phyloP scores from a whole-genome alignment of 2,329 filamentous ascomycete genomes.

The Cordyceps militaris region DNA sequence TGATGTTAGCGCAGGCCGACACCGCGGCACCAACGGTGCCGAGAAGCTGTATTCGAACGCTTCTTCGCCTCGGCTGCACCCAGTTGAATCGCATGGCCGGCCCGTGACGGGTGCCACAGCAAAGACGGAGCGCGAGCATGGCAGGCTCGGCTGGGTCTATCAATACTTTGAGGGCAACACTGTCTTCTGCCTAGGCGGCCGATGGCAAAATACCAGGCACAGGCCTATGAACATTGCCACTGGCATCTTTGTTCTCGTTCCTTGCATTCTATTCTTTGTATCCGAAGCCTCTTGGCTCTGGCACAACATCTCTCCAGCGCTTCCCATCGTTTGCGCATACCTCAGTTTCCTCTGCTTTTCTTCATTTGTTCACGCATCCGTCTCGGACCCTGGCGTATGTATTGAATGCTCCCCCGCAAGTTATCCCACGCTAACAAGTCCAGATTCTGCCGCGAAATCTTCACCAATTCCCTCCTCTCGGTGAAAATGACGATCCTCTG shows the following conservation, averaged over 20 bases:
- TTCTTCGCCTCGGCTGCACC: constrained; percentile 61
- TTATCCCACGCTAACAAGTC: constrained; percentile 3
- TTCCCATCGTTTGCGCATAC: constrained; percentile 87
- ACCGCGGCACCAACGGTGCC: constrained; percentile 57
- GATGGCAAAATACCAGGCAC: constrained; percentile 81
- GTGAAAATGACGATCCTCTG: constrained; percentile 73
- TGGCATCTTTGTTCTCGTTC: constrained; percentile 70
- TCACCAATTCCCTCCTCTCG: constrained; percentile 73
- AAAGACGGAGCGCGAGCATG: constrained; percentile 18
- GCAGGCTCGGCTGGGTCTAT: constrained; percentile 57
- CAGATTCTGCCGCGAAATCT: constrained; percentile 89
- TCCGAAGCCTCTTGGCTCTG: constrained; percentile 83
- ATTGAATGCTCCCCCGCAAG: not conserved
- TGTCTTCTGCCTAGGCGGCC: constrained; percentile 77
- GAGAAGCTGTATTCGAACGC: constrained; percentile 78
- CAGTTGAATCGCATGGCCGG: constrained; percentile 31
- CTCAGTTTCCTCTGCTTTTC: constrained; percentile 85
- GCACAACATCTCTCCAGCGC: constrained; percentile 77
- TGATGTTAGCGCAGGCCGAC: constrained; percentile 39
- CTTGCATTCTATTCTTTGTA: constrained; percentile 73
- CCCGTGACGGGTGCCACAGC: constrained; percentile 21
- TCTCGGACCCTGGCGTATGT: constrained; percentile 86
- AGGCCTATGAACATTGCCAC: constrained; percentile 86
- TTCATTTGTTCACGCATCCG: constrained; percentile 88
- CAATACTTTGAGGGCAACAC: constrained; percentile 94